Conservation (phyloP, 1,284 basidiomycete species). For the Microstroma glucosiphilum region DNA sequence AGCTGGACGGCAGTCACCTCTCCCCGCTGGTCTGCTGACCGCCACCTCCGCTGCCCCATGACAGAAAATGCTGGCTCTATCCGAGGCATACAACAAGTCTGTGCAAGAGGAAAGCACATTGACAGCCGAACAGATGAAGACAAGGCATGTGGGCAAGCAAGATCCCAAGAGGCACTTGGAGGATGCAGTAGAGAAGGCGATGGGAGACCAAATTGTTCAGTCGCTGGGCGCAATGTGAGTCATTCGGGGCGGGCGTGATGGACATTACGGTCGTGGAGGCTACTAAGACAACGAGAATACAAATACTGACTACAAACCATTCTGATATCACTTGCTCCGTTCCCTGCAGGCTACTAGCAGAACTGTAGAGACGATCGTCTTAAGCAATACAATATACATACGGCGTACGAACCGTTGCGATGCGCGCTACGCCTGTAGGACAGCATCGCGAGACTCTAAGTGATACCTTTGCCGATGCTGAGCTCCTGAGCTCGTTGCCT, state of each 20-base stretch:
- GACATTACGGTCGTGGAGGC: background rate
- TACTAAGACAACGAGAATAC: background rate
- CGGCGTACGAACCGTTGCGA: too few species aligned
- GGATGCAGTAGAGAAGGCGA: conserved; percentile 46
- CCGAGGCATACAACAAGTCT: conserved; percentile 50
- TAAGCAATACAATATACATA: too few species aligned
- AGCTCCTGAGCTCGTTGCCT: too few species aligned
- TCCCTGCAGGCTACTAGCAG: background rate
- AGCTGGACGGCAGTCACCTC: too few species aligned
- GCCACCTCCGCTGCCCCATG: background rate
- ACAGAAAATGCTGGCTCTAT: conserved; percentile 43
- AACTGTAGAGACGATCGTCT: background rate
- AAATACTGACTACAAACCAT: background rate
- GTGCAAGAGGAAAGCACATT: conserved; percentile 47
- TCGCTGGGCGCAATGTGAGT: conserved; percentile 42
- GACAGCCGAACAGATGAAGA: conserved; percentile 47
- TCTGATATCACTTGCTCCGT: background rate
- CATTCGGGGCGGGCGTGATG: background rate
- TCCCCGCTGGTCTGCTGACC: background rate
- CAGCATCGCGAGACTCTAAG: too few species aligned
- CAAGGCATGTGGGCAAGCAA: conserved; percentile 49
- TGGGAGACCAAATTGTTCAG: conserved; percentile 50
- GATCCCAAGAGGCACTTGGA: conserved; percentile 50
- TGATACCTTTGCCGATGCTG: too few species aligned
- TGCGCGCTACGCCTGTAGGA: too few species aligned